Base-by-base conservation (phyloP, 345 rosid genomes). In the Moricandia moricandioides region DNA sequence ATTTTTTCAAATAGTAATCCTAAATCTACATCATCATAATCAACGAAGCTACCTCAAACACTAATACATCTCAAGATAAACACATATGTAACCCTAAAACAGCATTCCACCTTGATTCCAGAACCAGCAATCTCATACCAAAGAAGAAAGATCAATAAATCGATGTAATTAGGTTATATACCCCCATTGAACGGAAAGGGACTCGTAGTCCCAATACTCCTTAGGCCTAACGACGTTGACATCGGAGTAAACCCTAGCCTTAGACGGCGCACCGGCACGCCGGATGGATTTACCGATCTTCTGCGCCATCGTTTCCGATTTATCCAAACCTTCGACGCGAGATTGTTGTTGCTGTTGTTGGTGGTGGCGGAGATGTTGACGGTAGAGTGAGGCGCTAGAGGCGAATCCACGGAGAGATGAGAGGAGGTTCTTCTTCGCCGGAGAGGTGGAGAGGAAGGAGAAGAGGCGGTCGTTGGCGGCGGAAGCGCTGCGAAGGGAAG, bases 261-360 rank as follows among this genome's bases (percentile, higher is more conserved):
- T 90, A 60, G 97, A 94, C 51, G 98, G 88, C 16, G 92, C 93
- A 78, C 99, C 99, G 21, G 97, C 88, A 73, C 92, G 93, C 78
- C 97, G 86, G 79, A 86, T 70, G 47, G 99, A 87, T 85, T 91
- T 91, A 0, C 93, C 99, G 80, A 94, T 91, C 87, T 91, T 94
- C 87, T 94, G 97, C 69, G 97, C 96, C 97, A 91, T 86, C 84
- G 83, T 88, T 78, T 84, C 93, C 27, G 83, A 71, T 55, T 77
- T 59, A 7, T 69, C 80, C 2, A 67, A 51, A 45, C 80, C 73
- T 65, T 78, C 80, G 8, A 67, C 72, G 56, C 65, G 82, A 24
- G 71, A 45, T 65, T 74, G 77, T 4, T 62, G 6, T 12, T 39
- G 52, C n/a, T 49, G 7, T 16, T 49, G 52, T 45, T 49, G 7